These are phyloP conservation scores for Mucuna pruriens DNA, from an alignment of 306 rosid species.

Conservation along the genomic window DNA sequence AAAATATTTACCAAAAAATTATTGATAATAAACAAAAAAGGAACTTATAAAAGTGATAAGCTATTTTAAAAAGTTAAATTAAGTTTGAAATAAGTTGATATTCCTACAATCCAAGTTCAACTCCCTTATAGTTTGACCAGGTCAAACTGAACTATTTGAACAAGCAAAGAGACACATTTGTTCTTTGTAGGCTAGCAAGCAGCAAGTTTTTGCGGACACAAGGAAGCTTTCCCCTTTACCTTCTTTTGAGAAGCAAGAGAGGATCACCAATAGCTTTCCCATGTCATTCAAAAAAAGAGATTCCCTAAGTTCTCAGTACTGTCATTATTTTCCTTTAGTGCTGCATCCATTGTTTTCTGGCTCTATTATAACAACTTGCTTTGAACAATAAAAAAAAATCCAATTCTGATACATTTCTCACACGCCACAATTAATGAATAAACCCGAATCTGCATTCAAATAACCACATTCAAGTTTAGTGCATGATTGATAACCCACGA, in stretches of 20 bases:
- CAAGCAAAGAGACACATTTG: constrained; percentile 44
- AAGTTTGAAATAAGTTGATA: not conserved
- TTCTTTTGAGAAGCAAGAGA: constrained; percentile 67
- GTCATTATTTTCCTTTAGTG: constrained; percentile 48
- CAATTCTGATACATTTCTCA: constrained; percentile 16
- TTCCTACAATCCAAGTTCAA: constrained; percentile 31
- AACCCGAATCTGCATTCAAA: constrained; percentile 5
- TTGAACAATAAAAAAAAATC: constrained; percentile 33
- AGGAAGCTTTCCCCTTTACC: constrained; percentile 67
- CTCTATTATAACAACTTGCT: constrained; percentile 33
- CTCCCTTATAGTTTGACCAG: constrained; percentile 43
- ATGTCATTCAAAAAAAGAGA: constrained; percentile 57
- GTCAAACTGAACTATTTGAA: constrained; percentile 48
- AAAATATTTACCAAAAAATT: not conserved
- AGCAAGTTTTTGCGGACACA: constrained; percentile 42
- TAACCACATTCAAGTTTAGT: constrained; percentile 6
- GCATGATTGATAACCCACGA: constrained; percentile 29
- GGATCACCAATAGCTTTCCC: constrained; percentile 50
- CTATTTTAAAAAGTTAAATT: not conserved
- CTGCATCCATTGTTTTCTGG: constrained; percentile 54
- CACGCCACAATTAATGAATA: constrained; percentile 4
- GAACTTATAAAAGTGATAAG: not conserved
- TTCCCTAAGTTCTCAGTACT: constrained; percentile 50
- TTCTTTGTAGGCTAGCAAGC: constrained; percentile 53
- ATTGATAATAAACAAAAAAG: not conserved